These are phyloP conservation scores for Begonia fuchsioides DNA, from an alignment of 306 rosid genomes.

Conservation along the genomic window DNA sequence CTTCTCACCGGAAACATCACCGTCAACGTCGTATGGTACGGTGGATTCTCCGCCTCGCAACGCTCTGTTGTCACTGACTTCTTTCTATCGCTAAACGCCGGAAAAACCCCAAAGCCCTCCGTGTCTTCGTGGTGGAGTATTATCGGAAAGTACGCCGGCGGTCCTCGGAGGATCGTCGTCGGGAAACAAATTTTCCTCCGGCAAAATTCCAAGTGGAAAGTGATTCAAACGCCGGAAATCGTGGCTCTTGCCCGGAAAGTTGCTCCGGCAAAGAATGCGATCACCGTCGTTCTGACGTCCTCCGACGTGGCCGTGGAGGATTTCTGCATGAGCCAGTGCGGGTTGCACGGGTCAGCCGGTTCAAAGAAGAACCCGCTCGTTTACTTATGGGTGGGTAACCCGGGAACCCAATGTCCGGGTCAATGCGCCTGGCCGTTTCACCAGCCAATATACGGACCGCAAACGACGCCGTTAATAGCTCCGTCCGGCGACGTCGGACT, in stretches of 20 bases:
- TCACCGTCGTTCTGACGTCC: conserved; percentile 13
- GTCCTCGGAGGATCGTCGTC: conserved; percentile 6
- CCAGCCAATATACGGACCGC: conserved; percentile 22
- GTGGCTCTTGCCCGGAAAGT: conserved; percentile 4
- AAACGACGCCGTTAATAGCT: conserved; percentile 13
- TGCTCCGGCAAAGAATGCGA: not conserved
- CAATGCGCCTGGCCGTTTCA: conserved; percentile 29
- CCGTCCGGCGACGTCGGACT: conserved; percentile 16
- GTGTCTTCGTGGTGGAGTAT: conserved; percentile 21
- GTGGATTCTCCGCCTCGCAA: conserved; percentile 14
- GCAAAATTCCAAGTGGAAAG: conserved; percentile 10
- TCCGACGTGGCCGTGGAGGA: conserved; percentile 15
- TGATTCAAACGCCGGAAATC: not conserved
- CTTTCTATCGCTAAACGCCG: conserved; percentile 10
- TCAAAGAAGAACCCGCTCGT: not conserved
- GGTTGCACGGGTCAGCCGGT: conserved; percentile 8
- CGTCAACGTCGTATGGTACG: conserved; percentile 18
- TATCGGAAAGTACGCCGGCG: conserved; percentile 8
- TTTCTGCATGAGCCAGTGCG: conserved; percentile 19
- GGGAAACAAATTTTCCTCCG: conserved; percentile 14
- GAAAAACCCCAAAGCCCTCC: not conserved
- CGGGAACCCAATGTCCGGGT: conserved; percentile 13
- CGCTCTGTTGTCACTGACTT: conserved; percentile 17
- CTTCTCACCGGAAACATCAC: conserved; percentile 17
- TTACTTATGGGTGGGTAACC: conserved; percentile 24